phyloP scores from a whole-genome alignment of 1,284 basidiomycete genomes.

The Entoloma clypeatum region DNA sequence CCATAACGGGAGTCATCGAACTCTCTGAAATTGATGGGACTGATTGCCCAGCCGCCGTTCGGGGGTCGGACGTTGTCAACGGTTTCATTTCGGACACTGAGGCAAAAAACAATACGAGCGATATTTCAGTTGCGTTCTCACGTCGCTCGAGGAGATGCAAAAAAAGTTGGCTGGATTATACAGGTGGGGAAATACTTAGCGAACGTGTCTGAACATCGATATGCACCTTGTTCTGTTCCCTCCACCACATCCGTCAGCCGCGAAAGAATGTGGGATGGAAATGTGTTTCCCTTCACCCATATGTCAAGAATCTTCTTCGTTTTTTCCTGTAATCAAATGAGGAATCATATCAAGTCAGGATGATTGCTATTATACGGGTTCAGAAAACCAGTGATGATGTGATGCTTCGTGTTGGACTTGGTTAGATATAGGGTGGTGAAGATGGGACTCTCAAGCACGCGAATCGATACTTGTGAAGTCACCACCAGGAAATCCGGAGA shows the following conservation, averaged over 20 bases:
- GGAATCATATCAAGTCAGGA: slow-evolving; percentile 36
- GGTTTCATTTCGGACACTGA: slow-evolving; percentile 56
- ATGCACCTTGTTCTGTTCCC: slow-evolving; percentile 77
- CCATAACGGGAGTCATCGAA: slow-evolving; percentile 30
- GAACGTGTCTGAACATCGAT: slow-evolving; percentile 61
- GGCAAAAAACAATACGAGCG: slow-evolving; percentile 51
- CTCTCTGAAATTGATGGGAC: slow-evolving; percentile 26
- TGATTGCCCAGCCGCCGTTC: slow-evolving; percentile 30
- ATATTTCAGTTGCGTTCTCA: slow-evolving; percentile 69
- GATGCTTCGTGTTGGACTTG: slow-evolving; percentile 10
- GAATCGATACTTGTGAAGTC: background rate
- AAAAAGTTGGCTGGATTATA: slow-evolving; percentile 58
- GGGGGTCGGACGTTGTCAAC: slow-evolving; percentile 40
- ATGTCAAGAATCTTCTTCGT: slow-evolving; percentile 93
- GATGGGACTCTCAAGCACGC: slow-evolving; percentile 2
- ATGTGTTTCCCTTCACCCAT: slow-evolving; percentile 86
- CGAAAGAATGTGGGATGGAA: slow-evolving; percentile 66
- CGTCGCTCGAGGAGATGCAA: slow-evolving; percentile 36
- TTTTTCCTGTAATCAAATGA: slow-evolving; percentile 74
- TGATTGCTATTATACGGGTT: slow-evolving; percentile 24
- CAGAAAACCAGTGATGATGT: slow-evolving; percentile 22
- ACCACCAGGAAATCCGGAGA: slow-evolving; percentile 1
- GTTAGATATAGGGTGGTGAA: background rate
- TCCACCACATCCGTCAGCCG: slow-evolving; percentile 64
- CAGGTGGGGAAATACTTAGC: slow-evolving; percentile 71